Conservation (phyloP, 768 basidiomycete species). For the Pisolithus sp. region DNA sequence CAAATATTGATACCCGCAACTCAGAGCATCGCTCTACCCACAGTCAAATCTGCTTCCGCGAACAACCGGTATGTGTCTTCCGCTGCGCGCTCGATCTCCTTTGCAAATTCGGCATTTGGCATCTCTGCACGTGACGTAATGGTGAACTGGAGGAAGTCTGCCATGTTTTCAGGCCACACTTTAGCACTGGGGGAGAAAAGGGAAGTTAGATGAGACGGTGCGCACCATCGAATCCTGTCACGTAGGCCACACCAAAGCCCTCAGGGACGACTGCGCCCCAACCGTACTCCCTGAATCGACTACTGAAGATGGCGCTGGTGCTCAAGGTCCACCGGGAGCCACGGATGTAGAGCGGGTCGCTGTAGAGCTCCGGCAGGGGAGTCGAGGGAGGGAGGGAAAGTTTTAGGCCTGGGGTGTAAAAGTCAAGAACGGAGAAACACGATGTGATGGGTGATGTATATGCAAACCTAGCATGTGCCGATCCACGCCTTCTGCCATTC, state of each 20-base stretch:
- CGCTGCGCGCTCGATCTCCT: constrained; percentile 59
- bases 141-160: constrained; percentile 80
- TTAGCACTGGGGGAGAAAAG: no score
- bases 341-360: constrained; percentile 66
- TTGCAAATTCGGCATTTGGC: constrained; percentile 68
- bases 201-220: constrained; percentile 3
- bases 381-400: constrained; percentile 59
- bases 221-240: constrained; percentile 81
- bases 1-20: background rate
- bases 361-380: constrained; percentile 60
- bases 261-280: constrained; percentile 96
- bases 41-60: constrained; percentile 2
- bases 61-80: constrained; percentile 69
- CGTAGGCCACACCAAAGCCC: constrained; percentile 92
- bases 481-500: constrained; percentile 72
- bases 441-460: background rate
- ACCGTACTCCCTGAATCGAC: constrained; percentile 78
- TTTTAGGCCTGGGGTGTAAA: constrained; percentile 51
- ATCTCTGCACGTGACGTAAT: constrained; percentile 82
- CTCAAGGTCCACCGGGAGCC: constrained; percentile 83
- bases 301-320: constrained; percentile 85
- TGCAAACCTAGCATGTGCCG: constrained; percentile 76
- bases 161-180: background rate
- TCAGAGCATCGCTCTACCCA: constrained; percentile 16
- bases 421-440: background rate